phyloP scores from a whole-genome alignment of 257 asterid species.

The Leonotis leonurus region DNA sequence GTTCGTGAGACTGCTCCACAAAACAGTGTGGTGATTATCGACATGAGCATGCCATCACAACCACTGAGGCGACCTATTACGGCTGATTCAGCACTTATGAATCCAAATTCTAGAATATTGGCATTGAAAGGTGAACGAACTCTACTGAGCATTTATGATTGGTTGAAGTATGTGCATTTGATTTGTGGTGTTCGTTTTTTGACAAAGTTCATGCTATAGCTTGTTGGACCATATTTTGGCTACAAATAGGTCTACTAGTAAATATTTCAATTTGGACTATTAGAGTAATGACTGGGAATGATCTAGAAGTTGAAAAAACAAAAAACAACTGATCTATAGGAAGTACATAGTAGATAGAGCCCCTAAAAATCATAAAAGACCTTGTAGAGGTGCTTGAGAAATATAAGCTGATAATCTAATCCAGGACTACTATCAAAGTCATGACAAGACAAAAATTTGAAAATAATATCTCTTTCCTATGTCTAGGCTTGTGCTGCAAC shows the following conservation, averaged over 20 bases:
- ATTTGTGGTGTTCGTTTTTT: background rate
- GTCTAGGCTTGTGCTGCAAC: background rate
- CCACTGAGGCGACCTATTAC: slow-evolving; percentile 96
- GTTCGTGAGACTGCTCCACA: slow-evolving; percentile 97
- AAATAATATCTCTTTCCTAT: background rate
- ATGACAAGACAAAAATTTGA: background rate
- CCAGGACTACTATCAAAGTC: background rate
- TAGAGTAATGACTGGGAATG: background rate
- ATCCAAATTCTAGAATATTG: slow-evolving; percentile 79
- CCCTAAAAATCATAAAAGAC: background rate
- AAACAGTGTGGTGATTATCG: slow-evolving; percentile 89
- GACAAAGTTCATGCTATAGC: background rate
- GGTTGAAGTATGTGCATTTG: background rate
- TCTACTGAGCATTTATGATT: background rate
- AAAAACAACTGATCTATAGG: background rate
- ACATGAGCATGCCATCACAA: slow-evolving; percentile 93
- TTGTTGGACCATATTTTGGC: background rate
- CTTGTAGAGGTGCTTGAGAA: background rate
- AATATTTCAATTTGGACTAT: background rate
- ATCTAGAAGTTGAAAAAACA: background rate
- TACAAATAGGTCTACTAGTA: background rate
- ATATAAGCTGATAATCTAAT: background rate
- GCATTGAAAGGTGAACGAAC: slow-evolving; percentile 75
- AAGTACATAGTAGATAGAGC: background rate
- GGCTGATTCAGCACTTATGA: slow-evolving; percentile 99